Percentiles rank a stretch among this genome's conserved stretches.
phyloP scores from a whole-genome alignment of 176 grass and related monocot species.

The Pharus latifolius region DNA sequence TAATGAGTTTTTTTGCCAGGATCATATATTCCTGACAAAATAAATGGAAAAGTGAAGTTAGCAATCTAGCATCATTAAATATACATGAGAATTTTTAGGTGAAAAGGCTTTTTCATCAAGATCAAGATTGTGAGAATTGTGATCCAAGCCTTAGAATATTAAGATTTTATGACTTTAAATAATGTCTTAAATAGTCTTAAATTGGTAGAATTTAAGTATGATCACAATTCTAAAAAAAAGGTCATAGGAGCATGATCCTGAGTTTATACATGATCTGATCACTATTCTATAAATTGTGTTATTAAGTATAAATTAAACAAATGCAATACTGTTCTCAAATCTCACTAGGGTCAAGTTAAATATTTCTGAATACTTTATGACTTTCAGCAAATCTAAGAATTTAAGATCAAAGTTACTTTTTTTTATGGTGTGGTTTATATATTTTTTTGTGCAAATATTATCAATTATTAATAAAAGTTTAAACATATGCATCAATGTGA shows the following conservation, averaged over 20 bases:
- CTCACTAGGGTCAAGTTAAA: neutral
- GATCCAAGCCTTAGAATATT: neutral
- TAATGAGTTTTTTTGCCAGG: neutral
- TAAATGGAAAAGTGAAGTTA: neutral
- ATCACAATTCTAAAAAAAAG: too few relatives aligned
- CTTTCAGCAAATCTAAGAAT: neutral
- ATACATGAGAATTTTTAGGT: neutral
- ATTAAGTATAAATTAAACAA: neutral
- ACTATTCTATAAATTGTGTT: neutral
- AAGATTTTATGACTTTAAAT: neutral
- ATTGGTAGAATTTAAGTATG: too few relatives aligned
- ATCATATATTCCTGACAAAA: neutral
- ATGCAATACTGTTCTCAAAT: neutral
- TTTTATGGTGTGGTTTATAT: neutral
- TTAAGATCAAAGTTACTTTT: neutral
- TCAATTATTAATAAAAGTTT: neutral
- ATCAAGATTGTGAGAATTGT: neutral
- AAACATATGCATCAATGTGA: neutral
- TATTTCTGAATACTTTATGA: neutral
- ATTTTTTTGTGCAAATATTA: neutral
- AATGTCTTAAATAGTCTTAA: neutral
- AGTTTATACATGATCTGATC: too few relatives aligned
- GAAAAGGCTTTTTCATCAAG: neutral
- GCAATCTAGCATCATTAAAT: neutral
- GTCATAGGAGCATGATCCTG: too few relatives aligned